Conservation (phyloP, 2,329 filamentous ascomycete genomes). For the Fusarium incarnatum region DNA sequence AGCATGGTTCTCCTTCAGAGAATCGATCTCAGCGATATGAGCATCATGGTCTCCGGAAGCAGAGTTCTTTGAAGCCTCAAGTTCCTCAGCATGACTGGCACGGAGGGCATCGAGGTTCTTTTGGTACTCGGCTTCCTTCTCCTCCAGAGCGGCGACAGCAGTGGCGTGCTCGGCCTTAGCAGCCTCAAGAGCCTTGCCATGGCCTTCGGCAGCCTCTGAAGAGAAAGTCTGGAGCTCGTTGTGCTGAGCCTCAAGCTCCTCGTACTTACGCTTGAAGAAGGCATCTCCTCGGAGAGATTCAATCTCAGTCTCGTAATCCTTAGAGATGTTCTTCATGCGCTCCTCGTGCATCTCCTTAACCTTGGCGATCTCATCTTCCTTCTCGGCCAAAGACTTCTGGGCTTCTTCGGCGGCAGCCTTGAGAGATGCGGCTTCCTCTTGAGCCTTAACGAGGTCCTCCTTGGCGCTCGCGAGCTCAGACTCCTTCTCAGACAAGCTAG, state of each 20-base stretch:
- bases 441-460: slow-evolving; percentile 54
- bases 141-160: slow-evolving; percentile 60
- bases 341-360: slow-evolving; percentile 68
- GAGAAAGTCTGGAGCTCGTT: slow-evolving; percentile 59
- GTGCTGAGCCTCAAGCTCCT: slow-evolving; percentile 69
- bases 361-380: slow-evolving; percentile 62
- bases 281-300: slow-evolving; percentile 72
- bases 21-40: slow-evolving; percentile 63
- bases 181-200: slow-evolving; percentile 57
- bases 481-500: slow-evolving; percentile 57
- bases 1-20: slow-evolving; percentile 66
- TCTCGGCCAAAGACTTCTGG: slow-evolving; percentile 59
- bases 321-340: slow-evolving; percentile 68
- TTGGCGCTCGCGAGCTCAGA: slow-evolving; percentile 60
- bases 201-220: slow-evolving; percentile 52
- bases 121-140: slow-evolving; percentile 65
- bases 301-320: slow-evolving; percentile 74
- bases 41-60: slow-evolving; percentile 62
- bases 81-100: slow-evolving; percentile 68
- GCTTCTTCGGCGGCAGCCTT: slow-evolving; percentile 62
- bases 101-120: slow-evolving; percentile 66
- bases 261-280: slow-evolving; percentile 72
- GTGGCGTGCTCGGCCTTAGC: slow-evolving; percentile 58
- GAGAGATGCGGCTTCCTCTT: slow-evolving; percentile 61
- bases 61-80: slow-evolving; percentile 67